A percentile compares a stretch with the other conserved stretches of the same genome.
Evolutionary conservation across 805 yeast genomes (phyloP).

Genomic region (Suhomyces faveliae): DNA sequence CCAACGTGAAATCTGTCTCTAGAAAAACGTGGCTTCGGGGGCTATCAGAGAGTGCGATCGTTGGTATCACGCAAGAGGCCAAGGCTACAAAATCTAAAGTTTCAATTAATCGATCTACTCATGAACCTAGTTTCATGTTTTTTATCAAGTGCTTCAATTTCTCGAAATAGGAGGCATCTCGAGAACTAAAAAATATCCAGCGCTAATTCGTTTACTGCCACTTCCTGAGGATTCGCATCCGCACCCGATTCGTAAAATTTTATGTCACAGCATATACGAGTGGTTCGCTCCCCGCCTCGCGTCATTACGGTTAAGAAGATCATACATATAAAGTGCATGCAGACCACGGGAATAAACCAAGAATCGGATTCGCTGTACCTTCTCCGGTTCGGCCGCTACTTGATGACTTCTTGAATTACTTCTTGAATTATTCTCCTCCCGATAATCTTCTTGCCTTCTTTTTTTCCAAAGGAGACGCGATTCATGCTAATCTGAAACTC

Average conservation of each 20-base stretch:
- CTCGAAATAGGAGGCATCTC: background rate
- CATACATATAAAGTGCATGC: background rate
- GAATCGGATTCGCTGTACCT: background rate
- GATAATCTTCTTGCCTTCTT: background rate
- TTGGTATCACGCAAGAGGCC: background rate
- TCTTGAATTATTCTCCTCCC: background rate
- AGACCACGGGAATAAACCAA: background rate
- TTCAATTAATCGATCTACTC: background rate
- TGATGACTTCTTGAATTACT: no score
- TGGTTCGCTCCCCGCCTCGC: background rate
- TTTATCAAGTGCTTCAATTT: background rate
- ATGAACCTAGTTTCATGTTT: background rate
- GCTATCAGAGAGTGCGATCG: background rate
- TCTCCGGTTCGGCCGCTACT: background rate
- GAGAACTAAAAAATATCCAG: background rate
- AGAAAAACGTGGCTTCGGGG: background rate
- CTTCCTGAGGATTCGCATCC: background rate
- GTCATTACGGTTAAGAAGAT: background rate
- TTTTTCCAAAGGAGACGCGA: background rate
- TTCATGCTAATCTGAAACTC: background rate
- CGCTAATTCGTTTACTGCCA: background rate
- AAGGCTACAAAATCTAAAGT: background rate
- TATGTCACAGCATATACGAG: background rate
- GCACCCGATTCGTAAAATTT: background rate
- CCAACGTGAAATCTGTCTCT: background rate